A percentile compares a stretch with the other conserved stretches of the same genome.
These are phyloP conservation scores for Centaurea solstitialis DNA, from an alignment of 129 eudicot genomes.

Conservation along the genomic window DNA sequence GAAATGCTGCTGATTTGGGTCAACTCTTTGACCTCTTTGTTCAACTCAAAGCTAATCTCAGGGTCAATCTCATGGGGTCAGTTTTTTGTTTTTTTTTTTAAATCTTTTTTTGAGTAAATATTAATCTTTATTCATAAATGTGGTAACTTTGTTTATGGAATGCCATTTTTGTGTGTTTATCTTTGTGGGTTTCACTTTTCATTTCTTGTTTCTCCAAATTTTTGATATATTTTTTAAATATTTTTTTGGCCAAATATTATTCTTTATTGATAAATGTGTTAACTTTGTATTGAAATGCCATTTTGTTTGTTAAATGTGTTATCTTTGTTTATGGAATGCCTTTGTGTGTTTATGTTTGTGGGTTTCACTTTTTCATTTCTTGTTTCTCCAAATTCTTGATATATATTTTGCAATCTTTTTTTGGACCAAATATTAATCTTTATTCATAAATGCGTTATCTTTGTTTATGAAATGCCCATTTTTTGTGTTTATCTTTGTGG, in stretches of 20 bases:
- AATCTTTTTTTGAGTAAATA: neutral
- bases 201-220: neutral
- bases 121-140: conserved; percentile 5
- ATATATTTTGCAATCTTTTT: neutral
- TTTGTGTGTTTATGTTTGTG: neutral
- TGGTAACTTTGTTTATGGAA: neutral
- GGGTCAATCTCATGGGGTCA: conserved; percentile 94
- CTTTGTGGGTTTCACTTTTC: neutral
- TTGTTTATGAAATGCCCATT: neutral
- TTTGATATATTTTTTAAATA: neutral
- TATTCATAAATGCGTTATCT: neutral
- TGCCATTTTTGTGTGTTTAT: neutral
- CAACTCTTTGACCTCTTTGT: conserved; percentile 93
- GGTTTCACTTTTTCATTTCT: neutral
- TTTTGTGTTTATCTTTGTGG: neutral
- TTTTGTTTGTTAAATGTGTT: neutral
- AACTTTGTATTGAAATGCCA: neutral
- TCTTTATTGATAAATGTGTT: conserved; percentile 6
- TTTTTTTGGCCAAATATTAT: neutral
- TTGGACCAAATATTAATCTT: neutral
- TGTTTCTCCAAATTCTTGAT: neutral
- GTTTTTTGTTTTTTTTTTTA: neutral
- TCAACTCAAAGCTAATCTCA: conserved; percentile 95
- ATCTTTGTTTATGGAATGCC: neutral
- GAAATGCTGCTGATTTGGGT: conserved; percentile 99